A percentile compares a stretch with the other conserved stretches of the same genome.
Conservation (phyloP, 345 rosid species). For the Atalantia buxifolia region DNA sequence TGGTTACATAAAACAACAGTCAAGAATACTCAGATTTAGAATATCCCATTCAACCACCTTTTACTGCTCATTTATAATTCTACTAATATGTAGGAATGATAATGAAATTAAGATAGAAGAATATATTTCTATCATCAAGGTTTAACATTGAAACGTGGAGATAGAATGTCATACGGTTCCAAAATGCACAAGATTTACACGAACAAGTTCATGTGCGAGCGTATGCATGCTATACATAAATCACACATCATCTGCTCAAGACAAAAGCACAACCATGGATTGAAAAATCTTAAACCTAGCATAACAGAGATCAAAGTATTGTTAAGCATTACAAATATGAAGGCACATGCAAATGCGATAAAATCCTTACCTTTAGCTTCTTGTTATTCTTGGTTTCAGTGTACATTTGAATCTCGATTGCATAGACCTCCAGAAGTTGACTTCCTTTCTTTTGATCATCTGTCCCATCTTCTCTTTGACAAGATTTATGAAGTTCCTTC, state of each 20-base stretch:
- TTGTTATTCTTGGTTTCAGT: slow-evolving; percentile 98
- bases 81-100: background rate
- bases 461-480: slow-evolving; percentile 96
- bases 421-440: slow-evolving; percentile 97
- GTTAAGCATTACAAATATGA: background rate
- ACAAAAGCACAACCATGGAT: background rate
- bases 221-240: background rate
- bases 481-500: slow-evolving; percentile 95
- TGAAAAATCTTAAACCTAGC: background rate
- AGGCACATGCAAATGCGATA: background rate
- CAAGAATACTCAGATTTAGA: background rate
- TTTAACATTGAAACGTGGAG: background rate
- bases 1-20: background rate
- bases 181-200: background rate
- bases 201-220: background rate
- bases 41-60: background rate
- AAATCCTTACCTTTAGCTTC: slow-evolving; percentile 75
- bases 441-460: slow-evolving; percentile 99
- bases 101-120: background rate
- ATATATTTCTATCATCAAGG: background rate
- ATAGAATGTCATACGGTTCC: background rate
- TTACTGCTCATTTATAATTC: background rate
- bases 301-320: background rate
- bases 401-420: slow-evolving; percentile 96
- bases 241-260: background rate